Conservation (phyloP, 1,284 basidiomycete genomes). For the Chondrostereum purpureum region DNA sequence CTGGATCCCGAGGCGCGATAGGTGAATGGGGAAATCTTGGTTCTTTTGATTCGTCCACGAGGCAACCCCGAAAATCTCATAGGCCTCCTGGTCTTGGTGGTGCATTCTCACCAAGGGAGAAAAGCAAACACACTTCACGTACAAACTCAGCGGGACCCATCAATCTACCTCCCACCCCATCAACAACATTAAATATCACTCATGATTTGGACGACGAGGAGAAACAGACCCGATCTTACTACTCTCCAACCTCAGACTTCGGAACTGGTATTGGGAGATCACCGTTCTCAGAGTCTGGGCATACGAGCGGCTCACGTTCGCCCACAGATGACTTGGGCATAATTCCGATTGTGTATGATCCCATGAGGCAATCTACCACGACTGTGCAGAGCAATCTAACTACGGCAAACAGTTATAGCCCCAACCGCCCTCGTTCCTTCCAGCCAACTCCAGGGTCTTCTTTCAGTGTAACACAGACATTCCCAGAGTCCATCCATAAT, state of each 20-base stretch:
- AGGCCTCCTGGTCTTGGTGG: too few species aligned
- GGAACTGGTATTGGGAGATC: constrained; percentile 2
- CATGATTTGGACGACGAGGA: background rate
- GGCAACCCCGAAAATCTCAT: background rate
- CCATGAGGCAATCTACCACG: constrained; percentile 1
- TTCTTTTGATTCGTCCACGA: constrained; percentile 24
- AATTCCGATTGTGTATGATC: constrained; percentile 2
- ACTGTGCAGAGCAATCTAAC: too few species aligned
- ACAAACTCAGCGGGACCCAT: background rate
- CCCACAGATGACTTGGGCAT: background rate
- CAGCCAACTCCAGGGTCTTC: constrained; percentile 16
- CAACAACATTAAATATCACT: too few species aligned
- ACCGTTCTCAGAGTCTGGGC: constrained; percentile 2
- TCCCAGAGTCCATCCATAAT: constrained; percentile 10
- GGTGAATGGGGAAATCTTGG: constrained; percentile 29
- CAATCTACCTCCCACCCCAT: background rate
- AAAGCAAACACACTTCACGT: too few species aligned
- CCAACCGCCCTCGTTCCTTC: constrained; percentile 9
- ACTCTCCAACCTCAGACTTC: background rate
- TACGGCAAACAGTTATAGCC: constrained; percentile 12
- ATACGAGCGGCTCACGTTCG: background rate
- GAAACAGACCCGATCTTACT: background rate
- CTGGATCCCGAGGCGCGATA: constrained; percentile 15
- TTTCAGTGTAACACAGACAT: constrained; percentile 6
- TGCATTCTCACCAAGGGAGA: too few species aligned